Evolutionary conservation across 768 basidiomycete genomes (phyloP).

Genomic region (Cubamyces lactineus): DNA sequence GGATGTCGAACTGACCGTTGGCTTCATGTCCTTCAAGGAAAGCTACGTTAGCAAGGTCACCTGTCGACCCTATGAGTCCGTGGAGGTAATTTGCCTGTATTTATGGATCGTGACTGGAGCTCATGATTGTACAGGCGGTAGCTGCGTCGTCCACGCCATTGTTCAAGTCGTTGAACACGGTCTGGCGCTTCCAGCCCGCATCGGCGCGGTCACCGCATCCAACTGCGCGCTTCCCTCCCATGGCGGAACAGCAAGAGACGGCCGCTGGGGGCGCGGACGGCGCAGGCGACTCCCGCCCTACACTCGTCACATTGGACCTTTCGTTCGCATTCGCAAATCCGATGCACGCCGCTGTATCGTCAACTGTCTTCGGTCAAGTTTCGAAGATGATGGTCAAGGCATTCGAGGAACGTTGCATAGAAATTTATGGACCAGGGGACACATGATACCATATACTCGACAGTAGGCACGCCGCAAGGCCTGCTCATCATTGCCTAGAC

Average conservation of each 20-base stretch:
- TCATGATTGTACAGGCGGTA: slow-evolving; percentile 52
- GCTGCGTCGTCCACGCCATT: slow-evolving; percentile 72
- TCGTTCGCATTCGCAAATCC: slow-evolving; percentile 88
- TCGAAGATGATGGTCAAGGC: slow-evolving; percentile 89
- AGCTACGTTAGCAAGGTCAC: slow-evolving; percentile 86
- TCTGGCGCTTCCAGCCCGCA: slow-evolving; percentile 74
- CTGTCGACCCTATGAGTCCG: slow-evolving; percentile 75
- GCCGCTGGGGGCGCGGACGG: background rate
- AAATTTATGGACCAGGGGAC: slow-evolving; percentile 63
- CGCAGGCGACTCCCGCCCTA: slow-evolving; percentile 48
- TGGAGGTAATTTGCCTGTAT: slow-evolving; percentile 59
- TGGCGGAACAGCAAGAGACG: background rate
- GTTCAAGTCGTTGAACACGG: slow-evolving; percentile 71
- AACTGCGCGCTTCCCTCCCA: slow-evolving; percentile 21
- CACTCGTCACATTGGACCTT: slow-evolving; percentile 83
- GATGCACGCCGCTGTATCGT: slow-evolving; percentile 79
- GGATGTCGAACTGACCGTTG: slow-evolving; percentile 86
- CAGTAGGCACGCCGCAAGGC: background rate
- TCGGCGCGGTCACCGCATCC: slow-evolving; percentile 46
- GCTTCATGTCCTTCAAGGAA: slow-evolving; percentile 86
- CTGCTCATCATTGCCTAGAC: no score
- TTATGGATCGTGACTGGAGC: background rate
- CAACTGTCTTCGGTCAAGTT: slow-evolving; percentile 84
- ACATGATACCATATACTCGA: background rate
- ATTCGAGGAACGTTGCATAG: slow-evolving; percentile 83